A percentile compares a stretch with the other conserved stretches of the same genome.
These are phyloP conservation scores for Pseudogymnoascus sp. DNA, from an alignment of 2,329 filamentous ascomycete genomes.

Conservation along the genomic window DNA sequence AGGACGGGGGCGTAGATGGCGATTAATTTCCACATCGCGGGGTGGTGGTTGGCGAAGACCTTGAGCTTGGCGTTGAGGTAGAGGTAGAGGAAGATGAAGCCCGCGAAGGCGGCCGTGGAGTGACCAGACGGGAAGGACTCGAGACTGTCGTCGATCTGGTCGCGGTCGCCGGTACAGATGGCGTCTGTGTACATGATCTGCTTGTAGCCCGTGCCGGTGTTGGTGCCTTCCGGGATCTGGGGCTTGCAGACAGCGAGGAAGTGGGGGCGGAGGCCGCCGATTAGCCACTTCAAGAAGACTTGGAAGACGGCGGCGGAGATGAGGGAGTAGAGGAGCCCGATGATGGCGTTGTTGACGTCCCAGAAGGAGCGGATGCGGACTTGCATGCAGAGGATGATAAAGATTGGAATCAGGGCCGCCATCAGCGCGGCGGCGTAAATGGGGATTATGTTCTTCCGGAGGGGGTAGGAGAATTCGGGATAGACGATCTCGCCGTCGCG, in stretches of 20 bases:
- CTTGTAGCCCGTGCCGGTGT: slow-evolving; percentile 36
- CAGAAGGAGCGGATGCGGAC: slow-evolving; percentile 62
- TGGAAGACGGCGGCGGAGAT: slow-evolving; percentile 70
- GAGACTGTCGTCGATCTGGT: slow-evolving; percentile 61
- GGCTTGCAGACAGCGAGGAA: slow-evolving; percentile 67
- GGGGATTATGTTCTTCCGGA: slow-evolving; percentile 64
- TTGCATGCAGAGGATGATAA: slow-evolving; percentile 59
- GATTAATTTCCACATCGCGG: slow-evolving; percentile 67
- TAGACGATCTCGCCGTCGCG: slow-evolving; percentile 62
- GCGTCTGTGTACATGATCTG: slow-evolving; percentile 60
- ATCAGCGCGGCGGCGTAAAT: slow-evolving; percentile 66
- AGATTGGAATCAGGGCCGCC: slow-evolving; percentile 58
- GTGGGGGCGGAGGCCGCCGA: slow-evolving; percentile 66
- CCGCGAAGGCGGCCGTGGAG: slow-evolving; percentile 66
- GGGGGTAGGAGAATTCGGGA: slow-evolving; percentile 64
- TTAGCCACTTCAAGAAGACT: slow-evolving; percentile 69
- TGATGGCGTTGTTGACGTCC: slow-evolving; percentile 64
- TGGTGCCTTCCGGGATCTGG: slow-evolving; percentile 38
- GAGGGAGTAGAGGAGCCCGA: slow-evolving; percentile 64
- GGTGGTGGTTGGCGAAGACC: slow-evolving; percentile 66
- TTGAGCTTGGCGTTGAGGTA: slow-evolving; percentile 77
- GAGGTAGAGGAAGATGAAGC: slow-evolving; percentile 63
- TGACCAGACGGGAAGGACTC: slow-evolving; percentile 71
- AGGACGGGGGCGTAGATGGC: slow-evolving; percentile 60
- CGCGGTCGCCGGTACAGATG: slow-evolving; percentile 61